phyloP scores from a whole-genome alignment of 2,329 filamentous ascomycete genomes.

The Zymoseptoria crescenta region DNA sequence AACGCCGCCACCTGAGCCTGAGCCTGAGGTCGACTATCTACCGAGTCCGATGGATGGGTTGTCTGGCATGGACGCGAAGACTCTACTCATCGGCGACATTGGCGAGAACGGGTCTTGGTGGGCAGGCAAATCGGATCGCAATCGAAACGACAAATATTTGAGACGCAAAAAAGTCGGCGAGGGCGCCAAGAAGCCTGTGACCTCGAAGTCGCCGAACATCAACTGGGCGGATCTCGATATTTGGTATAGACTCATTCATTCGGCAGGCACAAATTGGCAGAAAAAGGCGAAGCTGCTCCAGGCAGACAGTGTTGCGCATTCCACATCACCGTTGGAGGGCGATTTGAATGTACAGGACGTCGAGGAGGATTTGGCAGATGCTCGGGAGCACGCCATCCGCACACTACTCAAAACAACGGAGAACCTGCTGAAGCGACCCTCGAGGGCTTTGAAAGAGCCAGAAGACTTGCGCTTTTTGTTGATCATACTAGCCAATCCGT shows the following conservation, averaged over 20 bases:
- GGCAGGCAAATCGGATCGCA: constrained; percentile 50
- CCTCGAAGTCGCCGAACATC: constrained; percentile 57
- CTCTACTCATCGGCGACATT: constrained; percentile 64
- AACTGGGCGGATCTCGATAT: constrained; percentile 64
- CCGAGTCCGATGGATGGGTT: constrained; percentile 36
- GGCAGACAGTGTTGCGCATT: constrained; percentile 14
- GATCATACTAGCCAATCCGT: constrained; percentile 69
- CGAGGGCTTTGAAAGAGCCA: constrained; percentile 58
- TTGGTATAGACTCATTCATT: constrained; percentile 67
- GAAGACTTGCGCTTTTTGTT: constrained; percentile 70
- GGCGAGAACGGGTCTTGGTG: constrained; percentile 80
- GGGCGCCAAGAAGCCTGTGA: constrained; percentile 37
- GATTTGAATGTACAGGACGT: constrained; percentile 36
- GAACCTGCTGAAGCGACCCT: constrained; percentile 69
- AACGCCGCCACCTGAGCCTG: constrained; percentile 30
- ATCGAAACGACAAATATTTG: constrained; percentile 22
- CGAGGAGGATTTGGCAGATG: constrained; percentile 49
- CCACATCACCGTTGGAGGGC: constrained; percentile 42
- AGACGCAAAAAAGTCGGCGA: constrained; percentile 25
- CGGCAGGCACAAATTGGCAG: constrained; percentile 61
- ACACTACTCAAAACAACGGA: constrained; percentile 72
- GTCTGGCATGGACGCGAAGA: constrained; percentile 64
- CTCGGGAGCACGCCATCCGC: constrained; percentile 61
- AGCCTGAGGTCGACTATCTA: constrained; percentile 18
- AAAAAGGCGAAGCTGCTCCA: constrained; percentile 44